Evolutionary conservation across 169 alveolate species (phyloP).

Genomic region (Blepharisma undulans): DNA sequence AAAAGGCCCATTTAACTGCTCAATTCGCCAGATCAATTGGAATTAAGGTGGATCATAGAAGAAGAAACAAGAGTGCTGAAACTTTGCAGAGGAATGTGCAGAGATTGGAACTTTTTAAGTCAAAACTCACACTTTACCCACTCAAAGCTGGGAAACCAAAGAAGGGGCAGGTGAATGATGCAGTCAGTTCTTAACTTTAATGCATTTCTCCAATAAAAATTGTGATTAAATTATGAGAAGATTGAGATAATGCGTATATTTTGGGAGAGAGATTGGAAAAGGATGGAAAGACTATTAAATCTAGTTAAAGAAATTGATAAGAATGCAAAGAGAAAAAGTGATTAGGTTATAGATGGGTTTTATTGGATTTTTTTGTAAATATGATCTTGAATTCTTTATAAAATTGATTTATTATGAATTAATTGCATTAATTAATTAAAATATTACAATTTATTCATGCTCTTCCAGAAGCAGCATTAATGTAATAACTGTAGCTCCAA

Average conservation of each 20-base stretch:
- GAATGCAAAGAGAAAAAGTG: no score
- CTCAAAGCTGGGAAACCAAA: conserved; percentile 92
- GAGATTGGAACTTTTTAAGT: conserved; percentile 94
- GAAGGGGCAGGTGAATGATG: conserved; percentile 89
- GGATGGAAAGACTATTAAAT: no score
- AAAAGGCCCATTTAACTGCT: conserved; percentile 93
- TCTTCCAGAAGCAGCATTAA: neutral
- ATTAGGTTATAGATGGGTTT: no score
- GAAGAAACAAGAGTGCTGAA: conserved; percentile 94
- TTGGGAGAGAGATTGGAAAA: no score
- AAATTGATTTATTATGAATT: neutral
- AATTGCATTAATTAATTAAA: neutral
- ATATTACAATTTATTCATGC: neutral
- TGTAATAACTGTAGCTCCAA: conserved; percentile 12
- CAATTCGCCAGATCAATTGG: conserved; percentile 97
- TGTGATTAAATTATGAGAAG: neutral
- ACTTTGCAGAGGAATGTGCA: conserved; percentile 93
- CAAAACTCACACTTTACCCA: conserved; percentile 95
- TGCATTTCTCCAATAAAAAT: neutral
- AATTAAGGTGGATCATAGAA: conserved; percentile 97
- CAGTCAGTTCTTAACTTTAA: conserved; percentile 8
- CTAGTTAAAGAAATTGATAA: no score
- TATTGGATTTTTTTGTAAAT: neutral
- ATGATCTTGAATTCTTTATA: no score
- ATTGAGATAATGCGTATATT: neutral